Conservation (phyloP, 2,329 filamentous ascomycete genomes). For the Exophiala sideris region DNA sequence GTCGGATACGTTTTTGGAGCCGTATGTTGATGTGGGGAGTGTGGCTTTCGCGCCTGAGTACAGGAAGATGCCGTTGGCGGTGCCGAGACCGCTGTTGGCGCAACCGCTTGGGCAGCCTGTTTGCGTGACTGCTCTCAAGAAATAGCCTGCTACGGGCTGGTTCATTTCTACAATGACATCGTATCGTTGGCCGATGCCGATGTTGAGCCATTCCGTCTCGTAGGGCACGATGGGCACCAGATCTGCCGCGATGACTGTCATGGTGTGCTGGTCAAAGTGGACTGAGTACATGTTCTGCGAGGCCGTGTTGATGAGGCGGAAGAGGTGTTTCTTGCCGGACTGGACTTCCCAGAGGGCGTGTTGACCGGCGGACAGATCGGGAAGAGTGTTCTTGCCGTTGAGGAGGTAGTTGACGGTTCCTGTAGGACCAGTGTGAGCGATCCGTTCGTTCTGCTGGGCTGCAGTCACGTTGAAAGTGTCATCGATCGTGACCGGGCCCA, state of each 20-base stretch:
- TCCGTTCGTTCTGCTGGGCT: slow-evolving; percentile 11
- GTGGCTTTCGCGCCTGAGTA: slow-evolving; percentile 26
- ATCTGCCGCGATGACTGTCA: slow-evolving; percentile 56
- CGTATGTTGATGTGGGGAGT: slow-evolving; percentile 29
- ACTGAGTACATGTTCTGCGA: slow-evolving; percentile 53
- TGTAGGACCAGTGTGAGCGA: slow-evolving; percentile 18
- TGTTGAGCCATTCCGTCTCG: slow-evolving; percentile 43
- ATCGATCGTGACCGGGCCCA: slow-evolving; percentile 35
- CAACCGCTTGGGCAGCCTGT: slow-evolving; percentile 27
- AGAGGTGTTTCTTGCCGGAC: slow-evolving; percentile 33
- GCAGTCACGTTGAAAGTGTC: slow-evolving; percentile 30
- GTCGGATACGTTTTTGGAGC: slow-evolving; percentile 30
- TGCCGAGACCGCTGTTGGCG: slow-evolving; percentile 22
- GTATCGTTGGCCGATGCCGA: slow-evolving; percentile 47
- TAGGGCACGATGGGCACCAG: slow-evolving; percentile 56
- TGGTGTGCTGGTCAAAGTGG: slow-evolving; percentile 50
- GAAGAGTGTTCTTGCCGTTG: slow-evolving; percentile 25
- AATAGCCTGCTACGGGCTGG: slow-evolving; percentile 40
- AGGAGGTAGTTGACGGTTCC: slow-evolving; percentile 27
- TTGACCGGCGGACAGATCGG: slow-evolving; percentile 22
- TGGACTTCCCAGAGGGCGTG: slow-evolving; percentile 28
- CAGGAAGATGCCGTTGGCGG: slow-evolving; percentile 29
- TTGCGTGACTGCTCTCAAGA: slow-evolving; percentile 34
- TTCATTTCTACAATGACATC: slow-evolving; percentile 45
- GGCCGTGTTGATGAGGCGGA: slow-evolving; percentile 41